Evolutionary conservation across 257 asterid species (phyloP).

Genomic region (Solanum rostratum): DNA sequence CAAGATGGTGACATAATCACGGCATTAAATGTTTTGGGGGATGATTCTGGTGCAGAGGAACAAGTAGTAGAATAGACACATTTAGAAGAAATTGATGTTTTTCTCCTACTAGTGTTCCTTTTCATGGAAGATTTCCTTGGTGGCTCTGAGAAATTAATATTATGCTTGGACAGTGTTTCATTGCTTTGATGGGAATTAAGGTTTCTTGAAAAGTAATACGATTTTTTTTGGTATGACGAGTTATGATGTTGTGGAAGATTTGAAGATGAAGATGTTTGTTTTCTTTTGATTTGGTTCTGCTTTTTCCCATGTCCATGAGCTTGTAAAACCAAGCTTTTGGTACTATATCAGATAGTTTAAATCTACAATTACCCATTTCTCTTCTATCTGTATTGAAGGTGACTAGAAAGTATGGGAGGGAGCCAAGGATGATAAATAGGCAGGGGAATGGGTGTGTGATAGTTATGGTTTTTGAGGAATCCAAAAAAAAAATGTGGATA

Average conservation of each 20-base stretch:
- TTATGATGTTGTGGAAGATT: slow-evolving; percentile 4
- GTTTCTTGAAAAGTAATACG: slow-evolving; percentile 49
- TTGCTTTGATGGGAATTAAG: background rate
- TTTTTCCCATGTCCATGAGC: slow-evolving; percentile 35
- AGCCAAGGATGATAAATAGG: background rate
- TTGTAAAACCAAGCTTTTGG: slow-evolving; percentile 79
- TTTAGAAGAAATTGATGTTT: background rate
- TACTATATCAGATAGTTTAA: slow-evolving; percentile 58
- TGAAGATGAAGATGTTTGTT: slow-evolving; percentile 4
- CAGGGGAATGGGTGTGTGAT: background rate
- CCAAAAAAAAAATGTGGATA: too few species aligned
- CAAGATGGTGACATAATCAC: background rate
- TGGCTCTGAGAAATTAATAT: background rate
- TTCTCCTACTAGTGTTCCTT: slow-evolving; percentile 17
- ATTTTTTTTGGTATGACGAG: slow-evolving; percentile 43
- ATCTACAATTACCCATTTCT: slow-evolving; percentile 56
- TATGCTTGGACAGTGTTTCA: slow-evolving; percentile 3
- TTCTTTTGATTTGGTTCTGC: slow-evolving; percentile 4
- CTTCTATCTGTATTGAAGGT: background rate
- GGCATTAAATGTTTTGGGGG: background rate
- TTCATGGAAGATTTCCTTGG: slow-evolving; percentile 33
- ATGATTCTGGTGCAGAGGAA: background rate
- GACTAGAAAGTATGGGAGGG: background rate
- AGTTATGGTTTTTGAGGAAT: background rate
- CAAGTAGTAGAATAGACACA: background rate